Evolutionary conservation across 371 early-diverging fungal species (phyloP), one percentile per base, ranked within the genome.

Genomic region (Neoconidiobolus thromboides): DNA sequence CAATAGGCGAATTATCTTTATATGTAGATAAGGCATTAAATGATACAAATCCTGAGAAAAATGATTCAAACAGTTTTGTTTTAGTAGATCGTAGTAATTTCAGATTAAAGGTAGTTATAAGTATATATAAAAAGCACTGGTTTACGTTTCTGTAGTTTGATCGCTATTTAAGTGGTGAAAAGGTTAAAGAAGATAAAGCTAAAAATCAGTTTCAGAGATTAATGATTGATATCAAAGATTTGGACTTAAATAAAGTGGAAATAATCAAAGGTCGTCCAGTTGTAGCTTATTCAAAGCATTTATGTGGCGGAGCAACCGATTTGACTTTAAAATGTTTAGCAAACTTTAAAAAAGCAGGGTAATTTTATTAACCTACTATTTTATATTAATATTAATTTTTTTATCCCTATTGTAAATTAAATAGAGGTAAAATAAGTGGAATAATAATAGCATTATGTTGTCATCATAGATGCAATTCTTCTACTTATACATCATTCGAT

Each of bases 251-350:
- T 42, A 59, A 68, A 47, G 58, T 62, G 3, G 67, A 62, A 48
- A 62, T 64, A 48, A 54, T 69, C 6, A 64, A 70, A 14, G 60
- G 65, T 46, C 66, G 49, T 9, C 68, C 76, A 15, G 69, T 87
- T 9, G 80, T 90, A 1, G 87, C 81, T 1, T 69, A 81, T 44
- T 88, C 89, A 10, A 93, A 93, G 62, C 93, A 93, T 69, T 73
- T 93, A 44, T 93, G 93, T 70, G 93, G 93, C n/a, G 79, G 82
- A 15, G 93, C 93, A 5, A 91, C 93, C 0, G 93, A 93, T 69
- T 72, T 91, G 48, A 84, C 90, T 0, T 68, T 93, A 36, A 80
- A 78, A 60, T 86, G 90, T 48, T 68, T 86, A 38, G 70, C 75
- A 63, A 76, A 81, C 43, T 85, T 78, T 10, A 70, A 69, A 58